A percentile compares a stretch with the other conserved stretches of the same genome.
These are phyloP conservation scores for Trichoderma semiorbis DNA, from an alignment of 2,329 filamentous ascomycete species.

Conservation along the genomic window DNA sequence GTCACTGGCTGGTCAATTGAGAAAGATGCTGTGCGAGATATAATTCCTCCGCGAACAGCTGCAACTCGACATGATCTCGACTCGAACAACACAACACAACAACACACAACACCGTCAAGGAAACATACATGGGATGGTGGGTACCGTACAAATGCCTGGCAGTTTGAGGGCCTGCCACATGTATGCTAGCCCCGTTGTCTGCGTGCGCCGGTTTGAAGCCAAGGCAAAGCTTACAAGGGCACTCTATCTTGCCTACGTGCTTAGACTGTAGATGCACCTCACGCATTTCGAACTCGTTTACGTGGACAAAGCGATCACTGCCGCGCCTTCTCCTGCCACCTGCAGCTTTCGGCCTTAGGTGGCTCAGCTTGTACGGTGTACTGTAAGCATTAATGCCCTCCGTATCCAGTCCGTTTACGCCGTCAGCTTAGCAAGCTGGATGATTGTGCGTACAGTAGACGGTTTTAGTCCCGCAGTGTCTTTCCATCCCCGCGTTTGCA, in stretches of 20 bases:
- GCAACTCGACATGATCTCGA: neutral
- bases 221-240: neutral
- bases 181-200: neutral
- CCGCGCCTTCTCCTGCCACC: constrained; percentile 3
- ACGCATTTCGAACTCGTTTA: neutral
- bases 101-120: neutral
- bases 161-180: neutral
- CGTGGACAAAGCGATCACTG: neutral
- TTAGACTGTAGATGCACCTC: neutral
- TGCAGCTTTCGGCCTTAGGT: neutral
- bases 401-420: neutral
- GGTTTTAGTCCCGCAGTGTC: neutral
- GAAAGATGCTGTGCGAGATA: neutral
- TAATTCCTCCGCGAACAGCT: neutral
- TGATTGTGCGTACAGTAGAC: neutral
- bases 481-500: neutral
- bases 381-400: neutral
- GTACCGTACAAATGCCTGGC: neutral
- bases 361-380: neutral
- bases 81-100: neutral
- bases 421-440: neutral
- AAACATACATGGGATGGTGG: neutral
- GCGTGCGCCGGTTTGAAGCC: neutral
- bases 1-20: neutral
- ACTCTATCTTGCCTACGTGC: constrained; percentile 1